A percentile compares a stretch with the other conserved stretches of the same genome.
Conservation (phyloP, 345 rosid genomes). For the Eutrema yunnanense region DNA sequence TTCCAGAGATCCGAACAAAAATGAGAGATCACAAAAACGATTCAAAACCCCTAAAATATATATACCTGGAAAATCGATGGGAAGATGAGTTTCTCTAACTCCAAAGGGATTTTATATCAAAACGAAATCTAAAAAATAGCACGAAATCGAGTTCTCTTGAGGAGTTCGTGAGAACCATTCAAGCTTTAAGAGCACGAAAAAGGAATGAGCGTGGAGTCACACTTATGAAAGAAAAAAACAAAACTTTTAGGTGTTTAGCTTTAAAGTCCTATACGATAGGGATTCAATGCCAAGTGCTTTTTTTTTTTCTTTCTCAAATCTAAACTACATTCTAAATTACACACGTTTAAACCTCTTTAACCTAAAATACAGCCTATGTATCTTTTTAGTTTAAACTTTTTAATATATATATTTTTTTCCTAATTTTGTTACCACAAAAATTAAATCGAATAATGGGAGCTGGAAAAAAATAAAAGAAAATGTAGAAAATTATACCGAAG, state of each 20-base stretch:
- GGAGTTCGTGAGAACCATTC: not conserved
- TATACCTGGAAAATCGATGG: not conserved
- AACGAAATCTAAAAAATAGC: not conserved
- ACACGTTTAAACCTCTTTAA: not conserved
- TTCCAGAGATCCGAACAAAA: not conserved
- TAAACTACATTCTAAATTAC: not conserved
- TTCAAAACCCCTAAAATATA: not conserved
- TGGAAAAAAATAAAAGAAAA: too few relatives aligned
- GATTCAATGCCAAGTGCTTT: not conserved
- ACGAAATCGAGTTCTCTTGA: not conserved
- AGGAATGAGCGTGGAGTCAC: constrained; percentile 1
- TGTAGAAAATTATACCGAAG: too few relatives aligned
- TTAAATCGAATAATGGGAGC: too few relatives aligned
- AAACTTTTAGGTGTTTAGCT: not conserved
- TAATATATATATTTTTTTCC: too few relatives aligned
- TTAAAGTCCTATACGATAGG: constrained; percentile 2
- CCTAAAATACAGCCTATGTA: not conserved
- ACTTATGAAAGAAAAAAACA: not conserved
- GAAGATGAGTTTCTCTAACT: not conserved
- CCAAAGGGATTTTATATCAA: not conserved
- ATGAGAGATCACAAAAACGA: not conserved
- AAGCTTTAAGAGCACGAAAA: not conserved
- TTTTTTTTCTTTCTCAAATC: not conserved
- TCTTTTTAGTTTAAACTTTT: too few relatives aligned
- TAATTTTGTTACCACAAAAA: too few relatives aligned